Evolutionary conservation across 2,329 filamentous ascomycete species (phyloP).

Genomic region (Cordyceps militaris): DNA sequence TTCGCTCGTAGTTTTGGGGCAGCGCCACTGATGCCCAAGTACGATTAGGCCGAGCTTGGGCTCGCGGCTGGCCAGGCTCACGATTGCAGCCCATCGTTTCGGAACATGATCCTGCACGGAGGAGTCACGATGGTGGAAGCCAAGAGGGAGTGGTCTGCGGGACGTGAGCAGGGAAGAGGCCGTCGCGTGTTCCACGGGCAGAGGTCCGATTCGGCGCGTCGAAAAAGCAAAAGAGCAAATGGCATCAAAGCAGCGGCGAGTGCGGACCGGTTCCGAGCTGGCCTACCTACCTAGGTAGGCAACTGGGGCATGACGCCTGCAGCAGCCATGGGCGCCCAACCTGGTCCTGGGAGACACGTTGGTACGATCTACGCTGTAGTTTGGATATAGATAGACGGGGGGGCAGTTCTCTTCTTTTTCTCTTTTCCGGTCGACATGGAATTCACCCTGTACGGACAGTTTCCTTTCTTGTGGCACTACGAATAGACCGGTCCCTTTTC

Average conservation of each 20-base stretch:
- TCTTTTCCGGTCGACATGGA: neutral
- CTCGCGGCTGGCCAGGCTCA: neutral
- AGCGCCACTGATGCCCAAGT: slow-evolving; percentile 10
- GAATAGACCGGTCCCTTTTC: neutral
- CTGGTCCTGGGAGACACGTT: too few species aligned
- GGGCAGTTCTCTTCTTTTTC: slow-evolving; percentile 1
- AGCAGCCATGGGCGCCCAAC: slow-evolving; percentile 8
- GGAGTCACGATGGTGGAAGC: slow-evolving; percentile 6
- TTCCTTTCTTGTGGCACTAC: neutral
- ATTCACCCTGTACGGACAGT: neutral
- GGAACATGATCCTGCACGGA: neutral
- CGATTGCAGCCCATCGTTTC: neutral
- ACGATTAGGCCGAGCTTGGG: slow-evolving; percentile 2
- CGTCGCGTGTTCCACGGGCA: neutral
- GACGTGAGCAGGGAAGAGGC: neutral
- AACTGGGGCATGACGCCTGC: neutral
- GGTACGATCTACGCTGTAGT: too few species aligned
- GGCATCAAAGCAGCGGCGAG: neutral
- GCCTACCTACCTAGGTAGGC: neutral
- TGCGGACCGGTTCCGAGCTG: slow-evolving; percentile 5
- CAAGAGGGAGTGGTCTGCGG: neutral
- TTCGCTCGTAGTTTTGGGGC: neutral
- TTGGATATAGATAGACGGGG: too few species aligned
- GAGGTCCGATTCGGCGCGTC: slow-evolving; percentile 4
- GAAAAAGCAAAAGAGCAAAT: slow-evolving; percentile 1